Conservation (phyloP, 1,139 yeast genomes). For the Lodderomyces parapsilosis region DNA sequence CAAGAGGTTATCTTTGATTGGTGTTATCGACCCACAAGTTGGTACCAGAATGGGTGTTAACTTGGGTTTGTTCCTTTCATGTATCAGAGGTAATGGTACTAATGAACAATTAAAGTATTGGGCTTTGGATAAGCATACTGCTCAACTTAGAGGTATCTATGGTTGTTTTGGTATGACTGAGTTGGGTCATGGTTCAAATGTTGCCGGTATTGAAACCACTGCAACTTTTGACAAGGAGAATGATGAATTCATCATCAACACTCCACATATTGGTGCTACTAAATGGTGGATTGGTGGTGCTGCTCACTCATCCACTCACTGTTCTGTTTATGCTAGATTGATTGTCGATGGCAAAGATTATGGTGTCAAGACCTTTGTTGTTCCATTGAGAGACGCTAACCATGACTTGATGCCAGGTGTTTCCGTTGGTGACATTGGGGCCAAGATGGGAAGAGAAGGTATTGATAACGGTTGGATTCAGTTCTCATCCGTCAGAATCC, state of each 20-base stretch:
- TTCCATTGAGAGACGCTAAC: slow-evolving; percentile 46
- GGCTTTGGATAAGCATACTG: slow-evolving; percentile 39
- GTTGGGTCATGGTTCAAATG: slow-evolving; percentile 50
- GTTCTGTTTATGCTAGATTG: slow-evolving; percentile 43
- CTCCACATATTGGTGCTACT: slow-evolving; percentile 51
- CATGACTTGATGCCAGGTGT: slow-evolving; percentile 46
- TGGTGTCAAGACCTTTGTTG: slow-evolving; percentile 50
- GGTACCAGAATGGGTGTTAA: slow-evolving; percentile 58
- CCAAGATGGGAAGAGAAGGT: slow-evolving; percentile 52
- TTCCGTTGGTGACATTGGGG: slow-evolving; percentile 47
- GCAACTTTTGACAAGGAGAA: slow-evolving; percentile 42
- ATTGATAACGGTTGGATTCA: slow-evolving; percentile 54
- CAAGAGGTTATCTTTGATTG: slow-evolving; percentile 51
- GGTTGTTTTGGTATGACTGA: slow-evolving; percentile 54
- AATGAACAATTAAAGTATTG: slow-evolving; percentile 40
- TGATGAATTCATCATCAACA: slow-evolving; percentile 45
- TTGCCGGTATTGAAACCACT: slow-evolving; percentile 46
- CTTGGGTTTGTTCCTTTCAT: slow-evolving; percentile 66
- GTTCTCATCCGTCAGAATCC: slow-evolving; percentile 44
- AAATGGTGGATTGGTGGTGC: slow-evolving; percentile 57
- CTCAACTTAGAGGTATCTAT: slow-evolving; percentile 35
- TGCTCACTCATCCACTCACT: slow-evolving; percentile 50
- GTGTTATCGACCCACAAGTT: slow-evolving; percentile 59
- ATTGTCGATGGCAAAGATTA: slow-evolving; percentile 45
- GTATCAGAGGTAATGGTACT: slow-evolving; percentile 74